Evolutionary conservation across 139 green algal genomes (phyloP), one percentile per base, ranked within the genome.

Genomic region (Spirogloea muscicola): DNA sequence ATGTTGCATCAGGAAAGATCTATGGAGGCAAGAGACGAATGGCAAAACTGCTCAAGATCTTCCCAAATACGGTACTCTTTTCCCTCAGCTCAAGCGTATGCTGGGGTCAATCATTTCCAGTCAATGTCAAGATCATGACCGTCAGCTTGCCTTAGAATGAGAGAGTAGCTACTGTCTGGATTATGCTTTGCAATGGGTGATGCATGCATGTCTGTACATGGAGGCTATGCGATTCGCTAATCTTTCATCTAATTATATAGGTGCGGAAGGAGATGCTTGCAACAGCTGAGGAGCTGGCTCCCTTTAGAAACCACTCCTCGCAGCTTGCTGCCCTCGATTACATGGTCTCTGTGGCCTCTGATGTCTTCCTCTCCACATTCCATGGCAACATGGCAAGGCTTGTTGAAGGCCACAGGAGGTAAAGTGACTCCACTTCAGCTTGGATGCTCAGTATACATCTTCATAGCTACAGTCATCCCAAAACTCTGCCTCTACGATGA

Each of bases 241-340:
- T n/a, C n/a, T n/a, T n/a, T n/a, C n/a, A n/a, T n/a, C n/a, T n/a
- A n/a, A n/a, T n/a, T n/a, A n/a, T n/a, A 36, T 5, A 68, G 59
- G 37, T 68, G 42, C 59, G 59, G 33, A 76, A 79, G 71, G 71
- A 79, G 1, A 79, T 61, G 1, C 62, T 79, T 9, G 41, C 62
- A 37, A 64, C 71, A 77, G 27, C 71, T 36, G 63, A 77, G 25
- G 71, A 79, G 63, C 71, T 79, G 1, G 71, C 71, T 34, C 71
- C 70, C 41, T 78, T 65, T 0, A 37, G n/a, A 5, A 76, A 64
- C 1, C 71, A 79, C 44, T 78, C 36, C 31, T 78, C 68, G 1
- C 65, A 79, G n/a, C 44, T 79, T 58, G 70, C 70, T 16, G 70
- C 70, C 18, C 21, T 79, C 42, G 71, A 76, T 48, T 79, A 75